Percentiles rank a stretch among this genome's conserved stretches.
These are phyloP conservation scores for Arthrobotrys entomopaga DNA, from an alignment of 2,329 filamentous ascomycete genomes.

Conservation along the genomic window DNA sequence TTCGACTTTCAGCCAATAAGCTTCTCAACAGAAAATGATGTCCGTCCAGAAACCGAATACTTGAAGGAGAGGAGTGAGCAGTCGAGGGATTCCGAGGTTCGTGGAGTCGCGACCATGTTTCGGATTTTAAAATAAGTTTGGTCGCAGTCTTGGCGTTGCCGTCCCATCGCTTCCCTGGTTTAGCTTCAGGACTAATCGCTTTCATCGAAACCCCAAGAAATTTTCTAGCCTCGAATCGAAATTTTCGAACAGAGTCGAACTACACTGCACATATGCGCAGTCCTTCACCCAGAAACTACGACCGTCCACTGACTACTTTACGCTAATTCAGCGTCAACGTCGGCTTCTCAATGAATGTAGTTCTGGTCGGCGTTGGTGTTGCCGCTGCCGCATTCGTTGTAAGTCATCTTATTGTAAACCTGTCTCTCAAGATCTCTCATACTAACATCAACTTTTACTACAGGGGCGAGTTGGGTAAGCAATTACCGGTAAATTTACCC, in stretches of 20 bases:
- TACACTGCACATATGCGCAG: neutral
- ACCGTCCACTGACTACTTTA: neutral
- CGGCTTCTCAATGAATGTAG: slow-evolving; percentile 59
- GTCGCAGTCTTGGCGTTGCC: no score
- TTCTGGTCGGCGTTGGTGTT: slow-evolving; percentile 71
- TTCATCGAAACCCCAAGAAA: no score
- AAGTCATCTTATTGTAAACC: slow-evolving; percentile 58
- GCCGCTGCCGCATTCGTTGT: slow-evolving; percentile 75
- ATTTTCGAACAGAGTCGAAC: neutral
- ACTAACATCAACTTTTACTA: slow-evolving; percentile 14
- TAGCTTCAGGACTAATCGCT: no score
- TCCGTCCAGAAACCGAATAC: no score
- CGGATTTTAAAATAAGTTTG: no score
- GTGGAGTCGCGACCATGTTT: no score
- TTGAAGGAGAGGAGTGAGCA: no score
- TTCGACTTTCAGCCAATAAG: no score
- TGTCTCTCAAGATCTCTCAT: slow-evolving; percentile 7
- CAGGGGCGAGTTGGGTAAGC: slow-evolving; percentile 80
- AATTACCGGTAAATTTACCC: neutral
- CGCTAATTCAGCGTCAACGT: slow-evolving; percentile 5
- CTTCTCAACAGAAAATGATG: no score
- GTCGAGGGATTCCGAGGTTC: no score
- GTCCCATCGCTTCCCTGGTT: no score
- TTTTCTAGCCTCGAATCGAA: no score
- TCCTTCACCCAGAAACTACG: neutral